phyloP scores from a whole-genome alignment of 2,329 filamentous ascomycete species.

The Exutisphaerella laricina region DNA sequence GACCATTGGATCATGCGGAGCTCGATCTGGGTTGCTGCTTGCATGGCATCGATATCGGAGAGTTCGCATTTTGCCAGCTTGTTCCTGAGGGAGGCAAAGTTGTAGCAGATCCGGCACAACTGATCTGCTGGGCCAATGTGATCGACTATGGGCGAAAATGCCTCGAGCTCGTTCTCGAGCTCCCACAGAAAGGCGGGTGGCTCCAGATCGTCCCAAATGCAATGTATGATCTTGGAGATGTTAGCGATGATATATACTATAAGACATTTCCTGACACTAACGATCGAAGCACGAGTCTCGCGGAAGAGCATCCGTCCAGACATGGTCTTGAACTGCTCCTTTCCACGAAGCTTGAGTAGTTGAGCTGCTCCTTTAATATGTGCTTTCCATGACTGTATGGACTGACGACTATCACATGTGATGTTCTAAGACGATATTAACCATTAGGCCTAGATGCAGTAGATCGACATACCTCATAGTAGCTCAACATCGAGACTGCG shows the following conservation, averaged over 20 bases:
- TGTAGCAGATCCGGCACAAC: slow-evolving; percentile 22
- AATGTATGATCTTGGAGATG: slow-evolving; percentile 19
- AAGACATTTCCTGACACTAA: slow-evolving; percentile 2
- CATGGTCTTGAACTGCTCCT: slow-evolving; percentile 25
- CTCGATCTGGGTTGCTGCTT: slow-evolving; percentile 22
- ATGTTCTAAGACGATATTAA: slow-evolving; percentile 19
- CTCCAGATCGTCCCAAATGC: slow-evolving; percentile 29
- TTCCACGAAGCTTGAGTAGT: slow-evolving; percentile 32
- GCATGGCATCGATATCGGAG: slow-evolving; percentile 21
- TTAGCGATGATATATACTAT: background rate
- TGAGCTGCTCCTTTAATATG: slow-evolving; percentile 35
- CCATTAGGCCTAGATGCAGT: slow-evolving; percentile 10
- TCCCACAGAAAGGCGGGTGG: slow-evolving; percentile 28
- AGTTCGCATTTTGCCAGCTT: slow-evolving; percentile 17
- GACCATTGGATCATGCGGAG: slow-evolving; percentile 27
- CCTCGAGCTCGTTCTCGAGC: slow-evolving; percentile 25
- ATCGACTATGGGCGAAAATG: slow-evolving; percentile 6
- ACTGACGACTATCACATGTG: slow-evolving; percentile 28
- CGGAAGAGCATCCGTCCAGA: slow-evolving; percentile 28
- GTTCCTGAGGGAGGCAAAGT: slow-evolving; percentile 24
- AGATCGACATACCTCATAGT: slow-evolving; percentile 31
- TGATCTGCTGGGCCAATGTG: slow-evolving; percentile 21
- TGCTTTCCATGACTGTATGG: slow-evolving; percentile 36
- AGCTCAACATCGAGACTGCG: slow-evolving; percentile 34
- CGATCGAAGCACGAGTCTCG: slow-evolving; percentile 26